A percentile compares a stretch with the other conserved stretches of the same genome.
Evolutionary conservation across 1,139 yeast species (phyloP).

Genomic region (Hansenula anomala): DNA sequence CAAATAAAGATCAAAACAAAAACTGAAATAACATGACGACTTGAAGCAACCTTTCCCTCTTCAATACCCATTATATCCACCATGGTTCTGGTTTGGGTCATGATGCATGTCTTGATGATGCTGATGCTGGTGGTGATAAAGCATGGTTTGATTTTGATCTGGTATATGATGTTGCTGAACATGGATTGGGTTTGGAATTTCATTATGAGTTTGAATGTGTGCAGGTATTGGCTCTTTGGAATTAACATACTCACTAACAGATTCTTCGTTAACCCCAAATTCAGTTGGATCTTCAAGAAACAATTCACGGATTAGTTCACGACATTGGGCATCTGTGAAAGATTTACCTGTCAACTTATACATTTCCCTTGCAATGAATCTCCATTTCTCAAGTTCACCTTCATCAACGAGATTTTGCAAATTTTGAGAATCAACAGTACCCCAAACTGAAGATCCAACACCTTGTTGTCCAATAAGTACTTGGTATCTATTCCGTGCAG

Average conservation of each 20-base stretch:
- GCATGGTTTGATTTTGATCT: no score
- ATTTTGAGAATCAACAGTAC: conserved; percentile 47
- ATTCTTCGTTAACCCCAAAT: conserved; percentile 50
- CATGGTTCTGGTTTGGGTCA: no score
- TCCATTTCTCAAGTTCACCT: conserved; percentile 72
- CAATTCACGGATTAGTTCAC: conserved; percentile 47
- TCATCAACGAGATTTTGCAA: conserved; percentile 54
- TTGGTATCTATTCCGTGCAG: conserved; percentile 76
- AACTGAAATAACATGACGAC: no score
- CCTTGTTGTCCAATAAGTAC: conserved; percentile 84
- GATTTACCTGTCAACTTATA: conserved; percentile 53
- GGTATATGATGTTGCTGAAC: no score
- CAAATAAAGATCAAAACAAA: no score
- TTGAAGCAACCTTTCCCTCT: no score
- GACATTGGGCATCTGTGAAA: conserved; percentile 50
- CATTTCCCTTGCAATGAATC: conserved; percentile 55
- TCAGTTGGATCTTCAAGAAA: conserved; percentile 53
- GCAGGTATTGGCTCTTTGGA: not conserved
- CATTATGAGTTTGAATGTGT: no score
- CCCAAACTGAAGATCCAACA: conserved; percentile 66
- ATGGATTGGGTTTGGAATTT: no score
- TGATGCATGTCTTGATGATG: no score
- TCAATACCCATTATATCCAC: no score
- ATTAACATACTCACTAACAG: conserved; percentile 4
- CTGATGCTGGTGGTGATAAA: no score